Evolutionary conservation across 2,329 filamentous ascomycete species (phyloP).

Genomic region (Venturia pyrina): DNA sequence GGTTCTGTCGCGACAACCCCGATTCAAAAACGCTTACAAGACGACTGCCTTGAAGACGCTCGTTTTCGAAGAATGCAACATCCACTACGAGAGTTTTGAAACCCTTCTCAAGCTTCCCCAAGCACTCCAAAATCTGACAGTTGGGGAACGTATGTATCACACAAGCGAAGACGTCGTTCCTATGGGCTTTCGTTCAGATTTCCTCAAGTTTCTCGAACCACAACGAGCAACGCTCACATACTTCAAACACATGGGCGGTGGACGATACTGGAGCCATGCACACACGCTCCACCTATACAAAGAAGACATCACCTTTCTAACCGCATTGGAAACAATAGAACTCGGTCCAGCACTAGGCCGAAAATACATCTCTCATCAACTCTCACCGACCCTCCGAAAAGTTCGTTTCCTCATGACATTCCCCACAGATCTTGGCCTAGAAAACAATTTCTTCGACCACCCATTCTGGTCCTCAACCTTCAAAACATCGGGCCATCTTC

Average conservation of each 20-base stretch:
- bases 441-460: background rate
- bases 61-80: slow-evolving; percentile 10
- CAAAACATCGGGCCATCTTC: background rate
- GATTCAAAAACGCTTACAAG: background rate
- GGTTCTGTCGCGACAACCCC: background rate
- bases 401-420: background rate
- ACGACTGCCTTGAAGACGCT: background rate
- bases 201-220: background rate
- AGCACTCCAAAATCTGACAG: background rate
- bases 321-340: background rate
- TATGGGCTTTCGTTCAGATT: background rate
- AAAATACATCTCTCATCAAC: background rate
- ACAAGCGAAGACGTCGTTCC: background rate
- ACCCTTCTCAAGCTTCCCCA: background rate
- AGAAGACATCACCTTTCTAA: background rate
- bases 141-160: slow-evolving; percentile 4
- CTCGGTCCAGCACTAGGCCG: background rate
- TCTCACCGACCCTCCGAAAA: background rate
- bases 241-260: slow-evolving; percentile 3
- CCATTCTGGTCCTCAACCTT: background rate
- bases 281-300: background rate
- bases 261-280: background rate
- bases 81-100: background rate
- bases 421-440: background rate
- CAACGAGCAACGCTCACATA: slow-evolving; percentile 2